Base-by-base conservation (phyloP, 2,329 filamentous ascomycete species). In the Bipolaris victoriae region DNA sequence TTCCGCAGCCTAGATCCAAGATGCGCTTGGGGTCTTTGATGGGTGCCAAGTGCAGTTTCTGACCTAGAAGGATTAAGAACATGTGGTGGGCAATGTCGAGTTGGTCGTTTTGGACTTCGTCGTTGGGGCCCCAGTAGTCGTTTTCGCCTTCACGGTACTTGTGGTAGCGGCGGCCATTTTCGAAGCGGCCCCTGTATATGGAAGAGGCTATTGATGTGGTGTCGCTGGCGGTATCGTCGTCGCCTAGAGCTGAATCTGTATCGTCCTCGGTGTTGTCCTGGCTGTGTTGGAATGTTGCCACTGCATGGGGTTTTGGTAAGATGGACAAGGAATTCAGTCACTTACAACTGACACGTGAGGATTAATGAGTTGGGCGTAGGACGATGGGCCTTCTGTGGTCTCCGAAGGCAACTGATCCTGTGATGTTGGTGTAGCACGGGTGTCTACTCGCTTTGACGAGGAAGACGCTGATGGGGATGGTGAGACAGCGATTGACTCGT, bases 131-230 rank as follows among this genome's bases (percentile, higher is more conserved):
- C 62, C 70, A 68, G 60, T 73, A 73, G 37, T 68, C 69, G 41
- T 69, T 70, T 41, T 69, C 69, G 48, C 69, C 70, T 41, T 73
- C 68, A 9, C 67, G 63, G 37, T 67, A 73, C 39, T 68, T 68
- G 56, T 74, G 69, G 57, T 75, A 75, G 4, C 71, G 63, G 3
- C 72, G 71, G 11, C 72, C 72, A 62, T 75, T 70, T 36, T 70
- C 69, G 22, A 66, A 72, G 37, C 70, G 69, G 47, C 73, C 66
- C 26, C 56, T 62, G 61, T 65, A 64, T 48, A 75, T 74, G 33
- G 64, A 69, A 5, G 67, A 71, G 1, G 69, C 61, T 16, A 74
- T 69, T 4, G 70, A 71, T 5, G 70, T 72, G n/a, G 69, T 72
- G 49, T 72, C 69, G 55, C 64, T 70, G 15, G 68, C 16, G 5